Conservation (phyloP, 768 basidiomycete species). For the Suillus sp. region DNA sequence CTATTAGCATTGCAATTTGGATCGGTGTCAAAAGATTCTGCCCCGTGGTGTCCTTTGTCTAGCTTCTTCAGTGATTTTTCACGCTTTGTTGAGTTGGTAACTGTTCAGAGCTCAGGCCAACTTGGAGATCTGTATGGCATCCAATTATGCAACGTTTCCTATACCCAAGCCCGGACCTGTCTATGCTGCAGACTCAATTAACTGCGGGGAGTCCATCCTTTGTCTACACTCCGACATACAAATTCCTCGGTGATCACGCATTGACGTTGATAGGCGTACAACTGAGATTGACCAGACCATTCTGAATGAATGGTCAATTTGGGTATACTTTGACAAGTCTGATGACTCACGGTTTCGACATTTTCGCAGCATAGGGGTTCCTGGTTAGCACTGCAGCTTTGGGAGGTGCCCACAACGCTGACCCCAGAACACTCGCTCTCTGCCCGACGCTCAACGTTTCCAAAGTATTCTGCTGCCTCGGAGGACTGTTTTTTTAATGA, state of each 20-base stretch:
- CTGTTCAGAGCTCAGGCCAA: neutral
- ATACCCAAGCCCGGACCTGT: neutral
- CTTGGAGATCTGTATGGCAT: neutral
- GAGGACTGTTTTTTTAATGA: neutral
- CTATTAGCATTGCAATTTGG: too few species aligned
- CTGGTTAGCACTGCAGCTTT: slow-evolving; percentile 22
- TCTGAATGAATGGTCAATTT: slow-evolving; percentile 6
- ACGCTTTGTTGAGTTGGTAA: neutral
- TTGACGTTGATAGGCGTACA: slow-evolving; percentile 25
- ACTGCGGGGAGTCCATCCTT: neutral
- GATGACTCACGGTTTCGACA: slow-evolving; percentile 37
- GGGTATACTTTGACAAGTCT: neutral
- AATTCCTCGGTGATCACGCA: slow-evolving; percentile 5
- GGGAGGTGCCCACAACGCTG: slow-evolving; percentile 13
- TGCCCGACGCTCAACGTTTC: slow-evolving; percentile 11
- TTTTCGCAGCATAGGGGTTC: slow-evolving; percentile 42
- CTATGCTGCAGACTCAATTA: neutral
- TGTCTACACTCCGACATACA: neutral
- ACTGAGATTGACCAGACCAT: slow-evolving; percentile 21
- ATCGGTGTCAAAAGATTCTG: neutral
- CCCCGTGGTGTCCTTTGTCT: neutral
- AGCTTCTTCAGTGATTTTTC: neutral
- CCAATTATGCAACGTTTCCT: neutral
- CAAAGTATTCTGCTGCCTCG: neutral
- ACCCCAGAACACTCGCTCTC: slow-evolving; percentile 10